A percentile compares a stretch with the other conserved stretches of the same genome.
Conservation (phyloP, 768 basidiomycete species). For the Leccinellum albellum region DNA sequence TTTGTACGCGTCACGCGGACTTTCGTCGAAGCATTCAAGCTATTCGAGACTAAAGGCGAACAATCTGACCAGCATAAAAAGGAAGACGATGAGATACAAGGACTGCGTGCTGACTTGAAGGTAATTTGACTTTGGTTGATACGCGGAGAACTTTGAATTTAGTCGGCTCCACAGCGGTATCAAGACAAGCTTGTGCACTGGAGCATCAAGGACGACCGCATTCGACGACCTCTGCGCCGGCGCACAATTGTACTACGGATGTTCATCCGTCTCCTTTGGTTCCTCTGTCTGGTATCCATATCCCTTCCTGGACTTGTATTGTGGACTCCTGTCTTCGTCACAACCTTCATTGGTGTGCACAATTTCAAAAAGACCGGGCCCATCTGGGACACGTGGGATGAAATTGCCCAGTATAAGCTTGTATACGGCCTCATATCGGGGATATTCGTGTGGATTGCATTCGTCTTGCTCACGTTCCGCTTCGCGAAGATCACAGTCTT, state of each 20-base stretch:
- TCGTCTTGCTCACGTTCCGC: conserved; percentile 58
- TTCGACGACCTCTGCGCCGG: conserved; percentile 59
- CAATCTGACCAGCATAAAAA: conserved; percentile 22
- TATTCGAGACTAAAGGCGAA: conserved; percentile 28
- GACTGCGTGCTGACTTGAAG: conserved; percentile 55
- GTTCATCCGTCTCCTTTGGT: conserved; percentile 61
- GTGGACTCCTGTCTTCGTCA: conserved; percentile 76
- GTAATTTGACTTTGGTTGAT: conserved; percentile 31
- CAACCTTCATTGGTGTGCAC: conserved; percentile 65
- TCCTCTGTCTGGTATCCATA: conserved; percentile 55
- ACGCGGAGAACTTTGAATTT: not conserved
- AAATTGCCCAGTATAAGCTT: conserved; percentile 87
- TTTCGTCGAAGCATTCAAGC: conserved; percentile 76
- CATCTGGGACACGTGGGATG: conserved; percentile 83
- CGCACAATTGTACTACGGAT: conserved; percentile 60
- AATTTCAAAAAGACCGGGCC: conserved; percentile 81
- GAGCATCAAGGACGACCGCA: conserved; percentile 84
- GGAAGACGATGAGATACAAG: conserved; percentile 28
- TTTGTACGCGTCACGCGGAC: conserved; percentile 71
- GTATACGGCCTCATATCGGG: conserved; percentile 78
- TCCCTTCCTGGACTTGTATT: conserved; percentile 76
- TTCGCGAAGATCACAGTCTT: conserved; percentile 54
- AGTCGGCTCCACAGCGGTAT: conserved; percentile 47
- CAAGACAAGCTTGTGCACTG: conserved; percentile 65
- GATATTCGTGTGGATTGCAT: conserved; percentile 56